Evolutionary conservation across 352 stramenopile genomes (phyloP).

Genomic region (Phytopythium ostracodes): DNA sequence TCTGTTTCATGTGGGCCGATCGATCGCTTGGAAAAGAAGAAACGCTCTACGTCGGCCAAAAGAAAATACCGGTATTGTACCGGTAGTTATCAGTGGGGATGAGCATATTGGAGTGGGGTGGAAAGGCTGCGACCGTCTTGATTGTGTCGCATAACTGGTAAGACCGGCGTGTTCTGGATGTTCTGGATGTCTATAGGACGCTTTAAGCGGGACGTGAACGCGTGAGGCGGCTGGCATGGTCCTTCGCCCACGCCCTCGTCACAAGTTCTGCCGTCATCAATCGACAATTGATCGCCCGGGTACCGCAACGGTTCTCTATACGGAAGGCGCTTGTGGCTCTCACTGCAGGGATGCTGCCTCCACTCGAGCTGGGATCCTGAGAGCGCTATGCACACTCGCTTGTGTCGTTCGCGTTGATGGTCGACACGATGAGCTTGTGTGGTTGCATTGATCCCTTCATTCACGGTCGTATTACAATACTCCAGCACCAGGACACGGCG

Average conservation of each 20-base stretch:
- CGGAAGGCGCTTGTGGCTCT: too few species aligned
- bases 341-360: too few species aligned
- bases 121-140: not conserved
- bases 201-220: not conserved
- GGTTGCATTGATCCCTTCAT: too few species aligned
- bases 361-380: too few species aligned
- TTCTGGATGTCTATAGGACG: not conserved
- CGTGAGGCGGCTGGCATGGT: too few species aligned
- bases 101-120: not conserved
- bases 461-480: too few species aligned
- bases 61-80: conserved; percentile 5
- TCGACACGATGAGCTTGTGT: too few species aligned
- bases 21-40: conserved; percentile 4
- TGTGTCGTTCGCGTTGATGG: too few species aligned
- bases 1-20: conserved; percentile 1
- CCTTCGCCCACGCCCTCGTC: not conserved
- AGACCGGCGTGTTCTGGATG: not conserved
- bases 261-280: not conserved
- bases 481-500: too few species aligned
- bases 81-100: conserved; percentile 8
- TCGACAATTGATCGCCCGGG: not conserved
- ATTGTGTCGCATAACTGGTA: not conserved
- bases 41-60: conserved; percentile 4
- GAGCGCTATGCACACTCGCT: too few species aligned
- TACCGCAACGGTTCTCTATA: too few species aligned